Evolutionary conservation across 2,329 filamentous ascomycete genomes (phyloP).

Genomic region (Xylariomycetidae sp.): DNA sequence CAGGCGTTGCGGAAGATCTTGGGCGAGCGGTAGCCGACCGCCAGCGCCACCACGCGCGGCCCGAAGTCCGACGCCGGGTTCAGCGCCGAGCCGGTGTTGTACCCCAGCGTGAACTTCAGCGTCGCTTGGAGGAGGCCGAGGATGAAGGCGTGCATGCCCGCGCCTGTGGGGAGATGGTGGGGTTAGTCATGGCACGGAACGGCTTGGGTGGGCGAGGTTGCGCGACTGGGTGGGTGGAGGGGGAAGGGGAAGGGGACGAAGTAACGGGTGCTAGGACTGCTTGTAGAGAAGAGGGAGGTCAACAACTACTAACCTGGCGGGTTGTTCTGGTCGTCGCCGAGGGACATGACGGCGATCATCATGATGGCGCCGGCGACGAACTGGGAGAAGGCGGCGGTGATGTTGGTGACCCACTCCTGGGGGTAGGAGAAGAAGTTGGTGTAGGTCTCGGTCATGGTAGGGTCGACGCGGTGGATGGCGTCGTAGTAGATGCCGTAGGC

Average conservation of each 20-base stretch:
- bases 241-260: too few species aligned
- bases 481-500: constrained; percentile 27
- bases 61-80: constrained; percentile 34
- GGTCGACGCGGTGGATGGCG: constrained; percentile 26
- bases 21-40: constrained; percentile 10
- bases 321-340: constrained; percentile 33
- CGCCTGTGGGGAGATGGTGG: too few species aligned
- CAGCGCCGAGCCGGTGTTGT: constrained; percentile 31
- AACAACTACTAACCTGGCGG: too few species aligned
- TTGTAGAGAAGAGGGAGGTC: too few species aligned
- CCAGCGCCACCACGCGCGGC: constrained; percentile 17
- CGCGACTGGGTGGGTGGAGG: too few species aligned
- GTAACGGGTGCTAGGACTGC: too few species aligned
- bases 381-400: constrained; percentile 29
- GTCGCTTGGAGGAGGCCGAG: constrained; percentile 29
- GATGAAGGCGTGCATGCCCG: too few species aligned
- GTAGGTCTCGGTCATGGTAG: constrained; percentile 21
- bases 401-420: constrained; percentile 19
- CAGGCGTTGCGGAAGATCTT: constrained; percentile 25
- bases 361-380: constrained; percentile 29
- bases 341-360: constrained; percentile 30
- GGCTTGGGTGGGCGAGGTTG: too few species aligned
- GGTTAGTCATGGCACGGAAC: too few species aligned
- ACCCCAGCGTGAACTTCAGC: constrained; percentile 30
- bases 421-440: constrained; percentile 30